Evolutionary conservation across 2,329 filamentous ascomycete species (phyloP).

Genomic region (Phyllosticta citrichinensis): DNA sequence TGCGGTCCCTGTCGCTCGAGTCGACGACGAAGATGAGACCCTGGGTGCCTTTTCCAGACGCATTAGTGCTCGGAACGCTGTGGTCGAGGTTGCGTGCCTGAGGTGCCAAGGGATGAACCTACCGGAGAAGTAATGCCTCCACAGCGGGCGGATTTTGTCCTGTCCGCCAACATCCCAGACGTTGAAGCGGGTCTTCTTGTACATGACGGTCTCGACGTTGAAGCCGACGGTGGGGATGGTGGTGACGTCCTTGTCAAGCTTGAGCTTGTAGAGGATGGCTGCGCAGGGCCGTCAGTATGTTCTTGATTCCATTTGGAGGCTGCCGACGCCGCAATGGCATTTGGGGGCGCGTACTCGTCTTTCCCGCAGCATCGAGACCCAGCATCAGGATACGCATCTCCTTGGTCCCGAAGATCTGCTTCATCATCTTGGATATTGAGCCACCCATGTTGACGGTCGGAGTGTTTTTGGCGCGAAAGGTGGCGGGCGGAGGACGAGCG

Average conservation of each 20-base stretch:
- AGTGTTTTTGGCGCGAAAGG: conserved; percentile 1
- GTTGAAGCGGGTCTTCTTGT: conserved; percentile 99
- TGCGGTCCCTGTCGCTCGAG: conserved; percentile 96
- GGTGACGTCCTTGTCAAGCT: conserved; percentile 97
- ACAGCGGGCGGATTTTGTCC: conserved; percentile 99
- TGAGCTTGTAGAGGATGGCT: conserved; percentile 98
- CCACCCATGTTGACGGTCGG: conserved; percentile 64
- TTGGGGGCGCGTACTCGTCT: conserved; percentile 56
- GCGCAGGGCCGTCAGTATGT: conserved; percentile 4
- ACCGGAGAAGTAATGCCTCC: conserved; percentile 98
- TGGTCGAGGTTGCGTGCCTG: not conserved
- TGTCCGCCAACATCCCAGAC: conserved; percentile 99
- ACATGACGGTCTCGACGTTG: conserved; percentile 99
- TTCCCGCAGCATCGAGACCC: conserved; percentile 92
- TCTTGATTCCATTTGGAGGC: not conserved
- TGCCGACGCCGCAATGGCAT: not conserved
- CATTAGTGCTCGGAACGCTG: conserved; percentile 1
- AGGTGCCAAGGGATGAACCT: conserved; percentile 10
- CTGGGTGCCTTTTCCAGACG: conserved; percentile 58
- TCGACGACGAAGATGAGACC: conserved; percentile 99
- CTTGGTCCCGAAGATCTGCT: conserved; percentile 98
- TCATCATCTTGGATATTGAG: conserved; percentile 88
- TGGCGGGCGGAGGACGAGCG: not conserved
- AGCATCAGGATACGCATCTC: conserved; percentile 98
- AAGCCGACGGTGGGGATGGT: conserved; percentile 99